Conservation (phyloP, 192 early-diverging fungal species). For the Rhizoclosmatium sp. region DNA sequence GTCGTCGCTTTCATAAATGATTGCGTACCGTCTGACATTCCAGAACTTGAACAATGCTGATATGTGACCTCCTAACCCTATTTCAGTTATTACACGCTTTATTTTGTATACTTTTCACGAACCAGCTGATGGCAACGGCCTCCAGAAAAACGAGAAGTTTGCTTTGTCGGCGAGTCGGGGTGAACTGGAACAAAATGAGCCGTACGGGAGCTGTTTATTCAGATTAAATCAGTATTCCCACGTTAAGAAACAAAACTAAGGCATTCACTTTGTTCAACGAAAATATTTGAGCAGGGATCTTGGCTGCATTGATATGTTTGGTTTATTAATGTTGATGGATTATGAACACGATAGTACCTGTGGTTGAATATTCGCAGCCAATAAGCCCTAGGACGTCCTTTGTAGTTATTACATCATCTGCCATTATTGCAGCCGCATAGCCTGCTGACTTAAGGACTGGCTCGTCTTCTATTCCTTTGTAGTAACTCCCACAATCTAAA, state of each 20-base stretch:
- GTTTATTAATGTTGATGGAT: too few relatives aligned
- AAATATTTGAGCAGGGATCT: background rate
- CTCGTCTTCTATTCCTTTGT: background rate
- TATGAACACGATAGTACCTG: background rate
- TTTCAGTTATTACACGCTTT: background rate
- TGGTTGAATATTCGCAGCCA: slow-evolving; percentile 5
- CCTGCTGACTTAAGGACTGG: background rate
- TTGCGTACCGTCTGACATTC: slow-evolving; percentile 5
- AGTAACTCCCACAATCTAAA: background rate
- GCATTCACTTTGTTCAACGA: background rate
- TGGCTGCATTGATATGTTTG: background rate
- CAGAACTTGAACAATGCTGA: background rate
- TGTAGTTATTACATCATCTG: background rate
- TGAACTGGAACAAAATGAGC: slow-evolving; percentile 4
- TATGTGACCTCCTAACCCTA: slow-evolving; percentile 11
- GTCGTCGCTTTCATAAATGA: slow-evolving; percentile 11
- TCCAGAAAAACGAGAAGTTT: background rate
- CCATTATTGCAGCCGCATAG: background rate
- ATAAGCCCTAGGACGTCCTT: background rate
- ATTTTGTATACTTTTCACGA: background rate
- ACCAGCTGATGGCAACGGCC: slow-evolving; percentile 3
- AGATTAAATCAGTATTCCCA: background rate
- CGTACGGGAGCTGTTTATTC: background rate
- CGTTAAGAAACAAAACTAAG: background rate
- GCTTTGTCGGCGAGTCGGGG: slow-evolving; percentile 19